Base-by-base conservation (phyloP, 169 alveolate species). In the Amoebophrya sp. region DNA sequence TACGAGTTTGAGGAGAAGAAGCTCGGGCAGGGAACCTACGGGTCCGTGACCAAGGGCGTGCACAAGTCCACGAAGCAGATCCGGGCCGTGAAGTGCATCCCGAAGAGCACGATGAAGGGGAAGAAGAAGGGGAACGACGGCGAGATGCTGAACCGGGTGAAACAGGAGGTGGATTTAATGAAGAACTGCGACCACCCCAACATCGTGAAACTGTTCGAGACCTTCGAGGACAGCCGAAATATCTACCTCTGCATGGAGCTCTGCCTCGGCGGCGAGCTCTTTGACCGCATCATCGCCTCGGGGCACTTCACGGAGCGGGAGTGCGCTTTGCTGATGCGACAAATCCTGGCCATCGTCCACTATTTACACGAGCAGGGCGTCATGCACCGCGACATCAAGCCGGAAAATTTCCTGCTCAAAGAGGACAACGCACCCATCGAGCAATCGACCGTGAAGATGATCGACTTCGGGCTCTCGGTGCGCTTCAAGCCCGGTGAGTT, bases 201-300 rank as follows among this genome's bases (percentile, higher is more conserved):
- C 54, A 41, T 41, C 54, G 54, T 96, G 0, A 97, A 96, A 92
- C 95, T 97, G 77, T 96, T 95, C 66, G 98, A 97, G 94, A 97
- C 97, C n/a, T 97, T 95, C 93, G 98, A 97, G 94, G 99, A 97
- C 77, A 93, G 90, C 89, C 96, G 96, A 38, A 96, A 95, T 91
- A 94, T 96, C 35, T 97, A 97, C 94, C 95, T 97, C 92, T 98
- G 96, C 25, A 95, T 97, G 97, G 99, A 97, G 94, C 39, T 96
- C 91, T 96, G 98, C 91, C 77, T 89, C 1, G 99, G 99, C 40
- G 99, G 99, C 38, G 99, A 98, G 94, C 95, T 98, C 41, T 98
- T 98, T 91, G 99, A 97, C 93, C 96, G 98, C 92, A 98, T 98
- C 32, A 95, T 95, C 0, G 96, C 95, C 90, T 95, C 92, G 90